Evolutionary conservation across 1,139 yeast species (phyloP).

Genomic region (Arxiozyma slooffiae): DNA sequence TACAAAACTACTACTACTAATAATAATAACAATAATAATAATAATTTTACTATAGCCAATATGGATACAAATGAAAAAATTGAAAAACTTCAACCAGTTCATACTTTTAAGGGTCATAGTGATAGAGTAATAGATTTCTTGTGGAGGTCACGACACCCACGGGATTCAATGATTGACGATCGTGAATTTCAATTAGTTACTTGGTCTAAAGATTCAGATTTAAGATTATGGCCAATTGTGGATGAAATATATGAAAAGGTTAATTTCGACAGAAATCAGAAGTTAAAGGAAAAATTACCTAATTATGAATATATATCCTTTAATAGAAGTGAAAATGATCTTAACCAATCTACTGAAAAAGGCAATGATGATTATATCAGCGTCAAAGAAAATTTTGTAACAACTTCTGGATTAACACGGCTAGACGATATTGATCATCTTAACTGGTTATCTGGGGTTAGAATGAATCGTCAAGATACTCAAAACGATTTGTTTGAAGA

Average conservation of each 20-base stretch:
- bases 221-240: constrained; percentile 71
- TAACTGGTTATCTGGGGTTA: constrained; percentile 89
- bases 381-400: constrained; percentile 32
- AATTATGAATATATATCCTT: constrained; percentile 43
- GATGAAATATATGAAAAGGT: constrained; percentile 51
- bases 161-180: constrained; percentile 45
- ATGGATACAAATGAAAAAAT: neutral
- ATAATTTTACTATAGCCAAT: neutral
- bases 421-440: constrained; percentile 51
- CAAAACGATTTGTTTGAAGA: constrained; percentile 35
- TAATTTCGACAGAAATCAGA: constrained; percentile 40
- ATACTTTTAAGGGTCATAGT: constrained; percentile 67
- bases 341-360: neutral
- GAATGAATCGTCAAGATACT: constrained; percentile 37
- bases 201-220: constrained; percentile 84
- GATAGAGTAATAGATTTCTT: constrained; percentile 81
- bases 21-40: neutral
- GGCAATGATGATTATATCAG: constrained; percentile 6
- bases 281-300: constrained; percentile 33
- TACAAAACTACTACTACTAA: neutral
- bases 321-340: constrained; percentile 25
- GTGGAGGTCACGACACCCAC: constrained; percentile 59
- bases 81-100: constrained; percentile 45
- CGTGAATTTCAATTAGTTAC: constrained; percentile 83
- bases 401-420: constrained; percentile 30